These are phyloP conservation scores for Pestalotiopsis sp. DNA, from an alignment of 2,329 filamentous ascomycete species.

Conservation along the genomic window DNA sequence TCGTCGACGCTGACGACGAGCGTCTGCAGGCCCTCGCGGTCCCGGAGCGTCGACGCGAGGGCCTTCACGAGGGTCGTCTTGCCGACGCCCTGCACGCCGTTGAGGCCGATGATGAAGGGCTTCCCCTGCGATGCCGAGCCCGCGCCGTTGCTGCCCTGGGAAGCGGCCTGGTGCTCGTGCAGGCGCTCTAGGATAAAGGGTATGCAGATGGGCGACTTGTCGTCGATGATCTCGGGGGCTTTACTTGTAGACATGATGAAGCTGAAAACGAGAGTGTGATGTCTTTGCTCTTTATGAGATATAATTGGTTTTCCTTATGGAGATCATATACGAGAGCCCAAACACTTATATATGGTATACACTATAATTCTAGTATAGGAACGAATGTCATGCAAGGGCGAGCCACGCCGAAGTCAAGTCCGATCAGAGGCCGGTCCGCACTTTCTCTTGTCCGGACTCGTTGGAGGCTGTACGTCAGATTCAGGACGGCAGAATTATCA, in stretches of 20 bases:
- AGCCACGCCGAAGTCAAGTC: not conserved
- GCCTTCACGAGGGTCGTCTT: constrained; percentile 84
- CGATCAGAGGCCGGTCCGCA: not conserved
- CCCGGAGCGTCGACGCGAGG: constrained; percentile 63
- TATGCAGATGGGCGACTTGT: constrained; percentile 77
- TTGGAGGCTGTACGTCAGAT: not conserved
- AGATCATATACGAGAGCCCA: not conserved
- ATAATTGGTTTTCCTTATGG: not conserved
- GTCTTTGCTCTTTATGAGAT: not conserved
- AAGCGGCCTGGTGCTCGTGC: constrained; percentile 44
- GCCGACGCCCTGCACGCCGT: constrained; percentile 88
- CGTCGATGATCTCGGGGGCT: constrained; percentile 60
- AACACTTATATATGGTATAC: not conserved
- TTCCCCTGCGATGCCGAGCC: constrained; percentile 29
- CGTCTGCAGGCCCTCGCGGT: constrained; percentile 60
- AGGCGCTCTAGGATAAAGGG: constrained; percentile 73
- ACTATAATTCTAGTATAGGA: not conserved
- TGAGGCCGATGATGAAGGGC: constrained; percentile 85
- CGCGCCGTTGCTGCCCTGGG: constrained; percentile 25
- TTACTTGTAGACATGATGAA: not conserved
- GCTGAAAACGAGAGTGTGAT: not conserved
- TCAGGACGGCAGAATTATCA: not conserved
- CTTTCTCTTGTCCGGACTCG: not conserved
- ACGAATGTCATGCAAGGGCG: not conserved
- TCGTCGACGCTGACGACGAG: constrained; percentile 85